phyloP scores from a whole-genome alignment of 2,329 filamentous ascomycete species.

The Colletotrichum sansevieriae region DNA sequence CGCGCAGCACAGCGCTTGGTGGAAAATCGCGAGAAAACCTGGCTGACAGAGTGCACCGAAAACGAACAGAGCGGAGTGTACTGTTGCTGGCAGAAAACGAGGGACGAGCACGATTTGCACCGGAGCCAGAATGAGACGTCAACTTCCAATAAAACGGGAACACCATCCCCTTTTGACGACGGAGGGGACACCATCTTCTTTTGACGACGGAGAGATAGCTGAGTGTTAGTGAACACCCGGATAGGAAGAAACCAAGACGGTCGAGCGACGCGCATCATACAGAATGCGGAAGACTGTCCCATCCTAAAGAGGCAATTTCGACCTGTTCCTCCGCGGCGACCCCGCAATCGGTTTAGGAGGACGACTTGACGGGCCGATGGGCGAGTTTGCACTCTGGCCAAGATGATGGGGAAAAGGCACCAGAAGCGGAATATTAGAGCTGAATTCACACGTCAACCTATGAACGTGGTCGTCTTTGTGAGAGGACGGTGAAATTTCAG shows the following conservation, averaged over 20 bases:
- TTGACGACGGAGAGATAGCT: conserved; percentile 18
- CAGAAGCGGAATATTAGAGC: neutral
- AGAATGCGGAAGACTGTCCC: neutral
- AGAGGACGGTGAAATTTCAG: conserved; percentile 3
- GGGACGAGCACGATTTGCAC: neutral
- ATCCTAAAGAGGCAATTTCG: conserved; percentile 24
- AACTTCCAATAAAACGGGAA: neutral
- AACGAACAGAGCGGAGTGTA: neutral
- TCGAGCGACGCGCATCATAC: conserved; percentile 9
- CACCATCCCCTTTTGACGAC: conserved; percentile 18
- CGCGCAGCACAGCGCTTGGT: conserved; percentile 18
- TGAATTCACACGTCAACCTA: conserved; percentile 1
- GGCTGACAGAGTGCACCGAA: neutral
- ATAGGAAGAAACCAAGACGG: neutral
- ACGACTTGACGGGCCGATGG: neutral
- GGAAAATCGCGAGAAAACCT: conserved; percentile 21
- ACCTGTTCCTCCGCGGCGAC: conserved; percentile 1
- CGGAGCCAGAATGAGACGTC: neutral
- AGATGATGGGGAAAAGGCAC: too few relatives aligned
- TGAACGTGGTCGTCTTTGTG: neutral
- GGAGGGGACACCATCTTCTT: conserved; percentile 11
- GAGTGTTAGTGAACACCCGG: neutral
- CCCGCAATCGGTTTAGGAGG: neutral
- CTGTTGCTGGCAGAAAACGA: neutral
- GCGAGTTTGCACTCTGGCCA: neutral